phyloP scores from a whole-genome alignment of 192 early-diverging fungal genomes.

The Chytriomyces sp. region DNA sequence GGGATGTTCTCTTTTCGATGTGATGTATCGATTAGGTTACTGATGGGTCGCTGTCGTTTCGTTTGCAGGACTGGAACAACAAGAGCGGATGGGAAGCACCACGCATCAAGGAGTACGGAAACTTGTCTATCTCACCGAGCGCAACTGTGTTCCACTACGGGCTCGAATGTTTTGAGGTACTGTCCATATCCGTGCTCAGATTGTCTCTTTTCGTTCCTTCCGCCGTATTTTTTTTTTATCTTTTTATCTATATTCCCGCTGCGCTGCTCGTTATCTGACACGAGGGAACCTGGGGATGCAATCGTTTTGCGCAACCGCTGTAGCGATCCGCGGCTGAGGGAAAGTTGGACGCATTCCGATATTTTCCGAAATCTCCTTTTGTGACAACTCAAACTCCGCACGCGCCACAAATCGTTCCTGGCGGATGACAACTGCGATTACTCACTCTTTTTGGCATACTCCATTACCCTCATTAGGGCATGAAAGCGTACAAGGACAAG shows the following conservation, averaged over 20 bases:
- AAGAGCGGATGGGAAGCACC: conserved; percentile 80
- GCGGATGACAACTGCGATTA: too few relatives aligned
- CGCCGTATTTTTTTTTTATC: neutral
- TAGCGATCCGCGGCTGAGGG: too few relatives aligned
- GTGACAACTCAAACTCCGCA: neutral
- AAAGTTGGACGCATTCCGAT: neutral
- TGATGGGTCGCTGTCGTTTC: too few relatives aligned
- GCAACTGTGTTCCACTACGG: conserved; percentile 94
- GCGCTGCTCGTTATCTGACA: neutral
- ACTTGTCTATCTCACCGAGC: conserved; percentile 80
- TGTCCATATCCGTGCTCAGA: too few relatives aligned
- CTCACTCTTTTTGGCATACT: too few relatives aligned
- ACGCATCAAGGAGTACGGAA: conserved; percentile 83
- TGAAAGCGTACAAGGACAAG: conserved; percentile 77
- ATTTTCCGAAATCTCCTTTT: neutral
- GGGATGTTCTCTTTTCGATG: too few relatives aligned
- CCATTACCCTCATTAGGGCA: neutral
- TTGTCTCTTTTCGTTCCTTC: too few relatives aligned
- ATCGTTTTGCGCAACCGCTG: neutral
- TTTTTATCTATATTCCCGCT: neutral
- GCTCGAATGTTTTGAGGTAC: conserved; percentile 86
- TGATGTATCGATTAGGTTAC: too few relatives aligned
- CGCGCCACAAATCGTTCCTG: neutral
- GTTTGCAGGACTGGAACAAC: conserved; percentile 68
- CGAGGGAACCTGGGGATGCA: neutral